These are phyloP conservation scores for Setaria viridis DNA, from an alignment of 202 grass and related monocot species.

Conservation along the genomic window DNA sequence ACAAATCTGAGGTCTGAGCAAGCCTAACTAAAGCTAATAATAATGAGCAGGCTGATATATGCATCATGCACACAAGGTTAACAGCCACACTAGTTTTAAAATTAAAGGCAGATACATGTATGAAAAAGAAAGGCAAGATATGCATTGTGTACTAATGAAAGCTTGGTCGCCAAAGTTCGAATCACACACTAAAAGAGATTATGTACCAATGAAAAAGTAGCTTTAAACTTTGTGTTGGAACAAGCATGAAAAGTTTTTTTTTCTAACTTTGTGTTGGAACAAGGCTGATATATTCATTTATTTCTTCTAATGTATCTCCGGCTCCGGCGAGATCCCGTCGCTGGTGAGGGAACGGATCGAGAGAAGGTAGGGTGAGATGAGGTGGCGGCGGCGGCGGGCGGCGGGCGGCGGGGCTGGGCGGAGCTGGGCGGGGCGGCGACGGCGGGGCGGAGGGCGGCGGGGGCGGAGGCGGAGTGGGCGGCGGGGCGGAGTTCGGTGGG, in stretches of 20 bases:
- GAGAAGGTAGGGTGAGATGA: too few relatives aligned
- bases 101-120: background rate
- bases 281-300: too few relatives aligned
- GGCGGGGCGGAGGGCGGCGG: too few relatives aligned
- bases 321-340: too few relatives aligned
- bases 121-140: slow-evolving; percentile 1
- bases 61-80: background rate
- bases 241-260: background rate
- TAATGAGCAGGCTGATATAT: background rate
- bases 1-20: background rate
- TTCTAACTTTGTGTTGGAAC: too few relatives aligned
- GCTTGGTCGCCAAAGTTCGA: background rate
- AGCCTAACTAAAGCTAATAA: background rate
- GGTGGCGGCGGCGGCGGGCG: too few relatives aligned
- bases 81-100: background rate
- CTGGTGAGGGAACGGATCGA: too few relatives aligned
- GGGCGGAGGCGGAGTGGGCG: too few relatives aligned
- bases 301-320: too few relatives aligned
- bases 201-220: background rate
- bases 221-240: background rate
- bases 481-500: too few relatives aligned
- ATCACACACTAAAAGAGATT: background rate
- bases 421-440: too few relatives aligned
- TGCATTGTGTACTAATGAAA: background rate
- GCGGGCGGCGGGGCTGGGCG: too few relatives aligned